Conservation (phyloP, 768 basidiomycete species). For the Rhizopogon vesiculosus region DNA sequence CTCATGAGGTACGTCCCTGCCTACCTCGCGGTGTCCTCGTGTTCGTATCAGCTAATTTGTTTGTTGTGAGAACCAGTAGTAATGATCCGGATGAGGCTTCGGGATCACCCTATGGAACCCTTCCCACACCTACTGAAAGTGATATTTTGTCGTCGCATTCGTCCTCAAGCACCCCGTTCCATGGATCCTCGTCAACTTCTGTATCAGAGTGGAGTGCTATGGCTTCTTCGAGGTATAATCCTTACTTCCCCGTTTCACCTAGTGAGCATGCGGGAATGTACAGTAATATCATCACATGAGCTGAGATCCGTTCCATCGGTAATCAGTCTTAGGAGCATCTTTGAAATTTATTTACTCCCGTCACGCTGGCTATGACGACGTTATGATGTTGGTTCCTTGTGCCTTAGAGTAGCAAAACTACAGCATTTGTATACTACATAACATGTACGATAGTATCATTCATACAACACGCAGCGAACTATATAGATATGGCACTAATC, state of each 20-base stretch:
- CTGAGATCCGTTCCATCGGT: neutral
- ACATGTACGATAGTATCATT: slow-evolving; percentile 23
- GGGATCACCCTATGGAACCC: slow-evolving; percentile 48
- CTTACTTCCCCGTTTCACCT: slow-evolving; percentile 60
- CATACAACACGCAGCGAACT: slow-evolving; percentile 9
- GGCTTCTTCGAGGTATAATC: slow-evolving; percentile 52
- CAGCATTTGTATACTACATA: slow-evolving; percentile 26
- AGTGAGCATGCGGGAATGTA: slow-evolving; percentile 57
- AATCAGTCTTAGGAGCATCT: slow-evolving; percentile 5
- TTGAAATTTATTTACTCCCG: slow-evolving; percentile 19
- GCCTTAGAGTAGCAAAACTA: slow-evolving; percentile 22
- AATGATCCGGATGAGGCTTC: slow-evolving; percentile 45
- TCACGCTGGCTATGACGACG: slow-evolving; percentile 29
- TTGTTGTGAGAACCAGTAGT: slow-evolving; percentile 37
- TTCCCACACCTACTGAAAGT: slow-evolving; percentile 57
- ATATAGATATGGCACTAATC: slow-evolving; percentile 17
- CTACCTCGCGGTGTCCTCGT: slow-evolving; percentile 30
- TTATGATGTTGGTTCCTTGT: slow-evolving; percentile 18
- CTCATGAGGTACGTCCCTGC: slow-evolving; percentile 57
- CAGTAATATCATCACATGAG: slow-evolving; percentile 52
- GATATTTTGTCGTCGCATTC: slow-evolving; percentile 49
- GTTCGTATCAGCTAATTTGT: slow-evolving; percentile 28
- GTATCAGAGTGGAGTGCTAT: slow-evolving; percentile 62
- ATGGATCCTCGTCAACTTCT: slow-evolving; percentile 33
- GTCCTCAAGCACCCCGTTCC: slow-evolving; percentile 37